Base-by-base conservation (phyloP, 1,284 basidiomycete species). In the Mycocalia duriaeana region DNA sequence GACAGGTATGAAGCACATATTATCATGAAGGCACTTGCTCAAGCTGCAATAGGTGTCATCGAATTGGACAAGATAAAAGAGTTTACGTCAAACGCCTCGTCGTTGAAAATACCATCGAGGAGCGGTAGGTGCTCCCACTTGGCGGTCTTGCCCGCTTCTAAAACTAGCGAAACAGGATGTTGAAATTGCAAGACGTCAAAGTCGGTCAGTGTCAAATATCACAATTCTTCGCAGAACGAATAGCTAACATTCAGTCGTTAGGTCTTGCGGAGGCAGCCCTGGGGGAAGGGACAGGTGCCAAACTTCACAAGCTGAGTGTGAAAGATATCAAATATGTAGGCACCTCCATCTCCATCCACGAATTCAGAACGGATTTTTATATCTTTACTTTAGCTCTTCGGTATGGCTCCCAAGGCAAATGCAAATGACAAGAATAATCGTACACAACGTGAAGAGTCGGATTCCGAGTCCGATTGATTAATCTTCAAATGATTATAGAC, bases 11-110 rank as follows among this genome's bases (percentile, higher is more conserved):
- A 14, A 6, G 14, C 4, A 11, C 28, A 22, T 16, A 26, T 46
- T 16, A 31, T 6, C 13, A 4, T 16, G 19, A 13, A 9, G 13
- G 24, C 37, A 22, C 18, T 31, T n/a, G 13, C 18, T 22, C 16
- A 25, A 9, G 7, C 24, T 46, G 11, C 25, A 5, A n/a, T 46
- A 69, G 65, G 40, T 66, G 68, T 13, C 83, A 87, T 64, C 76
- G 82, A n/a, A 74, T 85, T 31, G 84, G 85, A 0, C 84, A 88
- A 57, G 75, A 81, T 51, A 85, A 85, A 57, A 63, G 76, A 37
- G 86, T 89, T 1, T 74, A 72, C 50, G 76, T 89, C 49, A 85
- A 88, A 61, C 80, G 83, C 19, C 66, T 85, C 1, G 75, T 85
- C 11, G 75, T 85, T 4, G 69, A 73, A 47, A 63, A 85, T 53